Conservation (phyloP, 345 rosid species). For the Corchorus olitorius region DNA sequence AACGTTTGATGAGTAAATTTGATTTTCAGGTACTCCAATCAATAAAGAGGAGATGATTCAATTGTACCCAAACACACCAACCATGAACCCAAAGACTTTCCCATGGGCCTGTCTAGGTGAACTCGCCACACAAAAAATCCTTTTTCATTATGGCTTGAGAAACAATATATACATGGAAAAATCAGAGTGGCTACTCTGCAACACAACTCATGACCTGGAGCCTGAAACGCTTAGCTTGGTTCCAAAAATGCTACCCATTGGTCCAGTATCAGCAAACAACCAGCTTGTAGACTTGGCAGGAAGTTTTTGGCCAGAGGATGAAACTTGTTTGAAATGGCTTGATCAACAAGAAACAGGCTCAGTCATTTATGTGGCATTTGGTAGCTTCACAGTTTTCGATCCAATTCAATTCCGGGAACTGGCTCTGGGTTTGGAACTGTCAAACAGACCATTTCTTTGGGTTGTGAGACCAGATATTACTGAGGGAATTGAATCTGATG, state of each 20-base stretch:
- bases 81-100: not conserved
- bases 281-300: not conserved
- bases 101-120: not conserved
- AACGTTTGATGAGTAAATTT: not conserved
- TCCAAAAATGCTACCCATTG: slow-evolving; percentile 6
- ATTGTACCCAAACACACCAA: not conserved
- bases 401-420: slow-evolving; percentile 13
- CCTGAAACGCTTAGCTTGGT: not conserved
- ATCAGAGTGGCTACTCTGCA: not conserved
- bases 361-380: slow-evolving; percentile 16
- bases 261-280: slow-evolving; percentile 1
- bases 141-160: not conserved
- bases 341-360: slow-evolving; percentile 16
- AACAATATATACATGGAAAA: not conserved
- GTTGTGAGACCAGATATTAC: slow-evolving; percentile 15
- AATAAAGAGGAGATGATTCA: not conserved
- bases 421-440: not conserved
- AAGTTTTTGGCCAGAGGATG: slow-evolving; percentile 12
- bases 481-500: not conserved
- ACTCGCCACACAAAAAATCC: not conserved
- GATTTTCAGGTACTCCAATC: slow-evolving; percentile 6
- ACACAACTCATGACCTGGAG: slow-evolving; percentile 2
- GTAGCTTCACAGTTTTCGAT: slow-evolving; percentile 8
- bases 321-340: slow-evolving; percentile 17
- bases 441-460: slow-evolving; percentile 16